Evolutionary conservation across 805 yeast genomes (phyloP).

Genomic region (Millerago galiae): DNA sequence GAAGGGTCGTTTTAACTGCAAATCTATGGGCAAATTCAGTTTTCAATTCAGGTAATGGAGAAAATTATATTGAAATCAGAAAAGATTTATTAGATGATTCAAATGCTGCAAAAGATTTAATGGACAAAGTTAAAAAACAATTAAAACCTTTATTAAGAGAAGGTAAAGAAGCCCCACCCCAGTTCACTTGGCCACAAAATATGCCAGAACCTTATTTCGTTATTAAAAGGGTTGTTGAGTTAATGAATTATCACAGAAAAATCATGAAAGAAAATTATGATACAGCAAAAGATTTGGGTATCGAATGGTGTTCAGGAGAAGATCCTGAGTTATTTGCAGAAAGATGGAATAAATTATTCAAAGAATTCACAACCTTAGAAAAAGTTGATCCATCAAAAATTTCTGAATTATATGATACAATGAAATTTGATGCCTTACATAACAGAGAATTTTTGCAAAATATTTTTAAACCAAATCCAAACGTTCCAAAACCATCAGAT

Average conservation of each 20-base stretch:
- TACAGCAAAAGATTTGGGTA: conserved; percentile 58
- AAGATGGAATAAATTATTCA: conserved; percentile 95
- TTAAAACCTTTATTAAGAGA: conserved; percentile 89
- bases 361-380: conserved; percentile 86
- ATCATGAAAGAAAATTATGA: conserved; percentile 78
- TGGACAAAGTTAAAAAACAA: conserved; percentile 97
- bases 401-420: conserved; percentile 93
- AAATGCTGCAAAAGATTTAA: conserved; percentile 94
- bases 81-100: conserved; percentile 93
- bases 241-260: conserved; percentile 85
- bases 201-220: conserved; percentile 97
- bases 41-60: conserved; percentile 57
- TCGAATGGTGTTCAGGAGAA: conserved; percentile 94
- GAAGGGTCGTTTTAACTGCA: conserved; percentile 92
- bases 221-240: conserved; percentile 86
- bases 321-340: conserved; percentile 87
- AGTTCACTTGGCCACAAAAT: conserved; percentile 97
- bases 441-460: conserved; percentile 83
- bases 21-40: conserved; percentile 77
- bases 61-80: conserved; percentile 72
- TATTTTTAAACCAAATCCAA: conserved; percentile 63
- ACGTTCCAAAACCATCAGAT: conserved; percentile 29
- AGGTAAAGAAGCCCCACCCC: conserved; percentile 95
- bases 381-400: conserved; percentile 97
- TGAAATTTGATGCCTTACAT: conserved; percentile 97